Conservation (phyloP, 164 flowering plant species). For the Nelumbo lutea region DNA sequence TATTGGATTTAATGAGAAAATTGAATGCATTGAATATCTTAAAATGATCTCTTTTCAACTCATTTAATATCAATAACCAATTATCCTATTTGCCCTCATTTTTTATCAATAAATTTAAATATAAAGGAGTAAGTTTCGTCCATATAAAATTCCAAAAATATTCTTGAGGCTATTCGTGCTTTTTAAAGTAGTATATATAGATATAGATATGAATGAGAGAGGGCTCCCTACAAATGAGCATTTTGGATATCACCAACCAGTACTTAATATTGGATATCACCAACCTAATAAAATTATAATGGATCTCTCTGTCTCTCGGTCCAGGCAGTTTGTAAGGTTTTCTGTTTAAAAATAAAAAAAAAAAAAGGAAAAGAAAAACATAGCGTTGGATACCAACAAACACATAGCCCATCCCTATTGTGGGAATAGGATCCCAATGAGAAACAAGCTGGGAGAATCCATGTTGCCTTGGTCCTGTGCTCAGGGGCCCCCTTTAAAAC, state of each 20-base stretch:
- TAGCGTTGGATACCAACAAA: conserved; percentile 4
- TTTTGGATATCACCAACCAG: conserved; percentile 8
- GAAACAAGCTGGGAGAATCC: not conserved
- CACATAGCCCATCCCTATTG: conserved; percentile 13
- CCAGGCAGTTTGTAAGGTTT: not conserved
- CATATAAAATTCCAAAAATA: too few species aligned
- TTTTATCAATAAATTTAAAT: too few species aligned
- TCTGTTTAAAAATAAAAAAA: not conserved
- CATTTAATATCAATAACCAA: too few species aligned
- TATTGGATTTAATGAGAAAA: too few species aligned
- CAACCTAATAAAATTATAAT: not conserved
- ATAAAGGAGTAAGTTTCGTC: too few species aligned
- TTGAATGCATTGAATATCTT: too few species aligned
- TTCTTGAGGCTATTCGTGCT: too few species aligned
- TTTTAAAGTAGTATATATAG: too few species aligned
- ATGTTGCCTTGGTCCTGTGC: conserved; percentile 5
- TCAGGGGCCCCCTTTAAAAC: conserved; percentile 6
- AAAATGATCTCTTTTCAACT: too few species aligned
- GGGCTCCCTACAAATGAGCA: conserved; percentile 13
- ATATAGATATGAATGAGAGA: conserved; percentile 1
- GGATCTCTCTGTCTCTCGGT: not conserved
- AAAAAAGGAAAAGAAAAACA: not conserved
- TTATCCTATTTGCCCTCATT: too few species aligned
- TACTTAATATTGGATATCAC: not conserved
- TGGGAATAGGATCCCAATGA: conserved; percentile 11